Conservation (phyloP, 2,329 filamentous ascomycete species). For the Bipolaris oryzae region DNA sequence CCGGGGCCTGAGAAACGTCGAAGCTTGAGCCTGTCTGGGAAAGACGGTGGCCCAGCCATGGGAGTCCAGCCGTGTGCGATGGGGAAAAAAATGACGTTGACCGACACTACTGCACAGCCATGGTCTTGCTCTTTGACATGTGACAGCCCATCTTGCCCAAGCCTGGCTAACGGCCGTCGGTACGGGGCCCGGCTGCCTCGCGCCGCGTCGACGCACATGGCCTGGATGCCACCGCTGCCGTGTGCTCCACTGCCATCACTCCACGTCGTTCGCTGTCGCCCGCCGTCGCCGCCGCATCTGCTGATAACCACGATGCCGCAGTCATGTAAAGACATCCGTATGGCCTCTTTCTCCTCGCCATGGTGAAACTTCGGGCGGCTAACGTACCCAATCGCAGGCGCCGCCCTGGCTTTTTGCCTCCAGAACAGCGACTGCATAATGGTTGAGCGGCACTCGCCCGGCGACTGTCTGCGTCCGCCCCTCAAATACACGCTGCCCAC, state of each 20-base stretch:
- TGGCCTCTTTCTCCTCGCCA: slow-evolving; percentile 40
- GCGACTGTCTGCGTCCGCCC: slow-evolving; percentile 86
- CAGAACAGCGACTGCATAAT: slow-evolving; percentile 97
- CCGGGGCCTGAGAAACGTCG: slow-evolving; percentile 9
- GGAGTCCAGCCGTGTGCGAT: not conserved
- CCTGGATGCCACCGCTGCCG: not conserved
- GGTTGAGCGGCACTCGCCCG: slow-evolving; percentile 82
- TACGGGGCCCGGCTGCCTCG: slow-evolving; percentile 13
- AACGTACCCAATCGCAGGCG: slow-evolving; percentile 62
- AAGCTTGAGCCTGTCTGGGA: slow-evolving; percentile 5
- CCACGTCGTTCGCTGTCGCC: not conserved
- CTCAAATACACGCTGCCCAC: slow-evolving; percentile 81
- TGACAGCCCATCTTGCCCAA: slow-evolving; percentile 17
- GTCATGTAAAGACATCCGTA: slow-evolving; percentile 96
- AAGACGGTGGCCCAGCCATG: slow-evolving; percentile 10
- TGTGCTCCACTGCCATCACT: slow-evolving; percentile 12
- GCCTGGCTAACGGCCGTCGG: slow-evolving; percentile 9
- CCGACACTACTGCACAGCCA: slow-evolving; percentile 1
- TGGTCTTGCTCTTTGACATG: slow-evolving; percentile 23
- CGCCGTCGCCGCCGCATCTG: not conserved
- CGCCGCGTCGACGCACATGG: slow-evolving; percentile 5
- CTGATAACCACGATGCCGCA: slow-evolving; percentile 71
- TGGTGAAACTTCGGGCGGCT: not conserved
- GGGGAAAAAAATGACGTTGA: slow-evolving; percentile 17
- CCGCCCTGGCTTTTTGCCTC: slow-evolving; percentile 90